Evolutionary conservation across 148 eudicot species (phyloP), one percentile per base, ranked within the genome.

Genomic region (Silene latifolia): DNA sequence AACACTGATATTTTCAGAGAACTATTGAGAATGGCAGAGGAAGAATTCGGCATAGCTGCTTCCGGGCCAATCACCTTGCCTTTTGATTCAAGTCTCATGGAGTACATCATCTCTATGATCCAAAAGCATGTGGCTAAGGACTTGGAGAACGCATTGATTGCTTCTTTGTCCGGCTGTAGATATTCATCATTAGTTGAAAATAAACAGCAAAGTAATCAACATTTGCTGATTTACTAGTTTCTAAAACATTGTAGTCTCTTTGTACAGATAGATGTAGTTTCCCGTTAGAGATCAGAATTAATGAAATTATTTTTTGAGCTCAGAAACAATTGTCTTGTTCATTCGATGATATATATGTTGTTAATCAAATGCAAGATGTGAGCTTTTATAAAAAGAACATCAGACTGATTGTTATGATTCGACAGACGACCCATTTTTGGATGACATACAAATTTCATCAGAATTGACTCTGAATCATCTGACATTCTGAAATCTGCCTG

Each of bases 21-120:
- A 70, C 54, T 66, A 19, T 67, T 67, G 6, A 76, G 72, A 68
- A 48, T 74, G 63, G 72, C 70, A 1, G 72, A 75, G 29, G 78
- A 75, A 65, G 35, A 46, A 60, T n/a, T 42, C 53, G 75, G 67
- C 13, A 59, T 57, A 35, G 15, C 58, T 63, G 67, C 47, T 63
- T 47, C 61, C 18, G 77, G 77, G 47, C 61, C 58, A 73, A 73
- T 63, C 12, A 63, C 24, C 2, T 18, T 74, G 60, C 61, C 77
- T 63, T 63, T 70, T 63, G 69, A 48, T 27, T 74, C 77, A 10
- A 63, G 54, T 39, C 3, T 72, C 0, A 59, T 72, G 77, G 61
- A 74, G 27, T 63, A 74, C 10, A 12, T 9, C 8, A 51, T 74
- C 47, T 74, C 69, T 63, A 63, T 74, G 61, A 51, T 74, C 47